phyloP scores from a whole-genome alignment of 345 rosid species.

The Gossypium anomalum region DNA sequence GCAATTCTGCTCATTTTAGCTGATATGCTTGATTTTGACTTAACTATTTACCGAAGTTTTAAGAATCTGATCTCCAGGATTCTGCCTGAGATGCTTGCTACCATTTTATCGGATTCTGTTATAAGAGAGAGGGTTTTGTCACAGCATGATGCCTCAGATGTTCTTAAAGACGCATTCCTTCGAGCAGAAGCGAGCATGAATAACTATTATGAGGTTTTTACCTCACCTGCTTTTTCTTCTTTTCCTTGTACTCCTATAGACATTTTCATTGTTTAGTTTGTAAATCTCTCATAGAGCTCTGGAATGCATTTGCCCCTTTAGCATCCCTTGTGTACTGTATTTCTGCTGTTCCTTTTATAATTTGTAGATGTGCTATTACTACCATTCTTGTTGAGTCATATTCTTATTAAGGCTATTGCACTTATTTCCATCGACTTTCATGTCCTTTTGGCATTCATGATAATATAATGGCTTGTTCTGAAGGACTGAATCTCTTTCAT shows the following conservation, averaged over 20 bases:
- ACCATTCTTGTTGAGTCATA: neutral
- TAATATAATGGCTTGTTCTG: neutral
- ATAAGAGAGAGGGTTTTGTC: conserved; percentile 66
- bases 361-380: neutral
- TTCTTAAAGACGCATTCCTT: conserved; percentile 70
- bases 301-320: neutral
- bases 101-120: conserved; percentile 62
- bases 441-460: neutral
- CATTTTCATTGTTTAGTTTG: neutral
- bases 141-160: conserved; percentile 70
- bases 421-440: conserved; percentile 4
- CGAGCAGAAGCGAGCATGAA: conserved; percentile 82
- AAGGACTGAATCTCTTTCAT: neutral
- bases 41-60: conserved; percentile 6
- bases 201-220: conserved; percentile 75
- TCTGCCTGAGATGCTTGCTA: conserved; percentile 69
- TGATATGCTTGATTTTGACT: conserved; percentile 6
- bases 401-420: neutral
- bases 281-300: neutral
- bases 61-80: conserved; percentile 44
- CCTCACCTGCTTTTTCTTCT: neutral
- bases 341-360: neutral
- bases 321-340: neutral
- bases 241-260: neutral
- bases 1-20: neutral